These are phyloP conservation scores for Ustilago trichophora DNA, from an alignment of 1,284 basidiomycete species.

Conservation along the genomic window DNA sequence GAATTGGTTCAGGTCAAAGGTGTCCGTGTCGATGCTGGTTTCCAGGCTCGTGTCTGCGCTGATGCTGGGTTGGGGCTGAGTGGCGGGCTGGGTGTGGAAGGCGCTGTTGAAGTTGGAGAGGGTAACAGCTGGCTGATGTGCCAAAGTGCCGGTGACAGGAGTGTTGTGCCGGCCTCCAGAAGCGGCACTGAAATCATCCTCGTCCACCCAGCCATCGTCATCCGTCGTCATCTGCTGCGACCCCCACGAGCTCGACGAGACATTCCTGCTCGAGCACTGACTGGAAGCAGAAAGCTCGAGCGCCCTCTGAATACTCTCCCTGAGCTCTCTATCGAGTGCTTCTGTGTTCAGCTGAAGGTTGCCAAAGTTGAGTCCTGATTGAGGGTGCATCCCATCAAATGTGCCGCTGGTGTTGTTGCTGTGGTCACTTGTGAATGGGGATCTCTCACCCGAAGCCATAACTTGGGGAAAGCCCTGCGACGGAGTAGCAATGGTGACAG, in stretches of 20 bases:
- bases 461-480: not conserved
- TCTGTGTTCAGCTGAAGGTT: constrained; percentile 16
- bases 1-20: constrained; percentile 12
- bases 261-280: not conserved
- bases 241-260: constrained; percentile 14
- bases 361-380: constrained; percentile 5
- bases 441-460: not conserved
- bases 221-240: constrained; percentile 13
- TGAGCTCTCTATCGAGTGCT: not conserved
- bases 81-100: too few species aligned
- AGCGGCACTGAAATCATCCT: constrained; percentile 4
- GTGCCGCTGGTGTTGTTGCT: not conserved
- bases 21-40: not conserved
- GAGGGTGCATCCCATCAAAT: not conserved
- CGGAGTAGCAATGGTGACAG: constrained; percentile 16
- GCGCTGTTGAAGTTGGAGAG: not conserved
- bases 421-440: constrained; percentile 13
- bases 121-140: not conserved
- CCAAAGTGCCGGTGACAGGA: not conserved
- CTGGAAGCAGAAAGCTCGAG: not conserved
- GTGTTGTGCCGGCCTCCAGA: not conserved
- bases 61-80: not conserved
- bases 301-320: constrained; percentile 19
- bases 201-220: constrained; percentile 39
- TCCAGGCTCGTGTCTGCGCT: not conserved